Evolutionary conservation across 345 rosid species (phyloP).

Genomic region (Alliaria petiolata): DNA sequence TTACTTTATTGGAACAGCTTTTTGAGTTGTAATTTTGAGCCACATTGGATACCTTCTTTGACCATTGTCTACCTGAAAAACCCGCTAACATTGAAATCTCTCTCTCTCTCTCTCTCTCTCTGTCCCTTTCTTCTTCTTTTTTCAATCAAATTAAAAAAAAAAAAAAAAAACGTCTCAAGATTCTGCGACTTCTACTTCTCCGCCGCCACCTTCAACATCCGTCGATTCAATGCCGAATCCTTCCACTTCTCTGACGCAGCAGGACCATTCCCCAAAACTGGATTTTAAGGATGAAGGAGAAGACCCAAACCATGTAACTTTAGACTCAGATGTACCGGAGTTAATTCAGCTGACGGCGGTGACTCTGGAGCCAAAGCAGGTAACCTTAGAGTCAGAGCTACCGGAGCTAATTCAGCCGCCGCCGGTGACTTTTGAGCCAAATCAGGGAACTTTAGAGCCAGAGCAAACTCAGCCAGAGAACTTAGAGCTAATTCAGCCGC

Average conservation of each 20-base stretch:
- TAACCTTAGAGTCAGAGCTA: no score
- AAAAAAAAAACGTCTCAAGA: conserved; percentile 25
- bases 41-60: conserved; percentile 33
- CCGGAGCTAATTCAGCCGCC: no score
- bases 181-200: conserved; percentile 17
- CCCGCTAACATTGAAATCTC: conserved; percentile 24
- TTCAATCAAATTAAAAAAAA: not conserved
- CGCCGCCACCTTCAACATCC: conserved; percentile 20
- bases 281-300: not conserved
- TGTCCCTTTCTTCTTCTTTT: not conserved
- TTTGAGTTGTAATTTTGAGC: conserved; percentile 16
- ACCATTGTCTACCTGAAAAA: conserved; percentile 33
- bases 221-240: not conserved
- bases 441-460: not conserved
- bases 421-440: no score
- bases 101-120: not conserved
- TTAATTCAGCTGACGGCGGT: no score
- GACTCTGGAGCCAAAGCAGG: no score
- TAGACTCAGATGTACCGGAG: no score
- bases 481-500: not conserved
- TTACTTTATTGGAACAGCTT: conserved; percentile 29
- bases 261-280: not conserved
- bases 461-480: not conserved
- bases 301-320: not conserved
- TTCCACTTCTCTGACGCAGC: not conserved